Base-by-base conservation (phyloP, 352 stramenopile genomes). In the Pythium diclinum region DNA sequence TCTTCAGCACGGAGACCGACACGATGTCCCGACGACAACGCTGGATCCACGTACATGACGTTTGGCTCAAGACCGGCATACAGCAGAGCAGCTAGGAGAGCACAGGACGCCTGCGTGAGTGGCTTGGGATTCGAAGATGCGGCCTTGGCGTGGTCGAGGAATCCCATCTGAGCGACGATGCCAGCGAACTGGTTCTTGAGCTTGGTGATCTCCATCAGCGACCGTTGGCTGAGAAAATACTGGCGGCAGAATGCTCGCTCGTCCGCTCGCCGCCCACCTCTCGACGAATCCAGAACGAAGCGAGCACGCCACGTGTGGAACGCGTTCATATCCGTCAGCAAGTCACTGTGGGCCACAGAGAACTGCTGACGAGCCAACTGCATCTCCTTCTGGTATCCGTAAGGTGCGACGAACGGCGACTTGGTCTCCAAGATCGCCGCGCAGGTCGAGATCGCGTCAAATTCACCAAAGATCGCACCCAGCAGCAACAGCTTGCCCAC, bases 401-500 rank as follows among this genome's bases (percentile, higher is more conserved):
- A 90, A 10, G 85, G 85, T 17, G 84, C 82, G 8, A 92, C 80
- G 58, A 95, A 95, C 48, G 83, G 87, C n/a, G 83, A 92, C 52
- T 88, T 88, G 19, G 83, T 90, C 55, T 94, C 85, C 13, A 95
- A 61, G 3, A 94, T 75, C 9, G 87, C 87, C 0, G 83, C 87
- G 46, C 83, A 87, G 0, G 86, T 89, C 13, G 82, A 80, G 3
- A 88, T 72, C 0, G 77, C 71, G 34, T 87, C 90, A 61, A 83
- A 85, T 42, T 94, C 98, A 17, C 81, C 72, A 59, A 99, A 98
- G 11, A 99, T 72, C 49, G 89, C 85, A 16, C 94, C 97, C 49
- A 97, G 92, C 19, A 99, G 76, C 10, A 99, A 75, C 77, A 99
- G 92, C 71, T 99, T 99, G 28, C 92, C 97, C 19, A 99, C 76